phyloP scores from a whole-genome alignment of 2,329 filamentous ascomycete genomes.

The Allantophomopsis lycopodina region DNA sequence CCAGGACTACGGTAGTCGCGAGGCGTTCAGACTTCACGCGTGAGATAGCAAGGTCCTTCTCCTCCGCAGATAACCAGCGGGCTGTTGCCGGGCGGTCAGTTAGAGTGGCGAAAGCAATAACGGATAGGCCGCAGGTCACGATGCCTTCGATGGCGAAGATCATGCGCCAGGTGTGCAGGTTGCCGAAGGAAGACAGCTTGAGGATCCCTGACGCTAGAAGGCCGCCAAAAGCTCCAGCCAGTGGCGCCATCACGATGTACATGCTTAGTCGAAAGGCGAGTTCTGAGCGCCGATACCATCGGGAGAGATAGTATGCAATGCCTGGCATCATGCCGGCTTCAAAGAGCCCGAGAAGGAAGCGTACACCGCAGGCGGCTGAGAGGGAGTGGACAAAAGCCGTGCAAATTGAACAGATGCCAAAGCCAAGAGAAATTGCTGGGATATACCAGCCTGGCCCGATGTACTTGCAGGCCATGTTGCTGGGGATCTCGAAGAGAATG shows the following conservation, averaged over 20 bases:
- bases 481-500: slow-evolving; percentile 59
- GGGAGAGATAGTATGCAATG: slow-evolving; percentile 58
- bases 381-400: slow-evolving; percentile 51
- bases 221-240: slow-evolving; percentile 60
- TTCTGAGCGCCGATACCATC: slow-evolving; percentile 60
- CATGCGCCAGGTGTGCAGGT: slow-evolving; percentile 49
- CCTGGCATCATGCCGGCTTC: slow-evolving; percentile 65
- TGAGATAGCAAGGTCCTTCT: slow-evolving; percentile 52
- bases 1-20: slow-evolving; percentile 45
- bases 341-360: slow-evolving; percentile 55
- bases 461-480: slow-evolving; percentile 55
- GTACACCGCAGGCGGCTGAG: slow-evolving; percentile 38
- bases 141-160: slow-evolving; percentile 62
- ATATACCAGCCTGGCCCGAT: slow-evolving; percentile 62
- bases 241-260: slow-evolving; percentile 57
- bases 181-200: slow-evolving; percentile 41
- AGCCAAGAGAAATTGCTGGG: slow-evolving; percentile 44
- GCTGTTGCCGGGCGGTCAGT: slow-evolving; percentile 59
- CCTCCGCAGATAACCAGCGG: slow-evolving; percentile 47
- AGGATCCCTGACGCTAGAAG: slow-evolving; percentile 52
- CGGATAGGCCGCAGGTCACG: slow-evolving; percentile 39
- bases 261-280: slow-evolving; percentile 52
- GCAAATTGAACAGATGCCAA: slow-evolving; percentile 47
- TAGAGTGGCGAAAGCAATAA: slow-evolving; percentile 48
- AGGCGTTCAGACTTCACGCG: slow-evolving; percentile 57